Evolutionary conservation across 2,329 filamentous ascomycete species (phyloP), one percentile per base, ranked within the genome.

Genomic region (Plenodomus lindquistii): DNA sequence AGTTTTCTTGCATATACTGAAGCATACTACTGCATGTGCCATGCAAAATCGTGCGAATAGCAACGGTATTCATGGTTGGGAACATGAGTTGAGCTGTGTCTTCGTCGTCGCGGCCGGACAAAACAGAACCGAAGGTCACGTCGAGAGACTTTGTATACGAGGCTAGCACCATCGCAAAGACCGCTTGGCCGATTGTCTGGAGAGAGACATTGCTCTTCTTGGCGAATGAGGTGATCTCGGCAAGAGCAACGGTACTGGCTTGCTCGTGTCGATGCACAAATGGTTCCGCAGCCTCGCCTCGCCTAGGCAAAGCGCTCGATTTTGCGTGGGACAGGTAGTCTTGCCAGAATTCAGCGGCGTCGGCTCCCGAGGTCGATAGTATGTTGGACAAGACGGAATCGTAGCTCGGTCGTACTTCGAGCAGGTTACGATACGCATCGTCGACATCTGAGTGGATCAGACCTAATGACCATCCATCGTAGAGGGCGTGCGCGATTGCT

Each of bases 31-130:
- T 55, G 0, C 81, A 73, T 0, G 79, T 84, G 1, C 89, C 89
- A 59, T 94, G 88, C 2, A 96, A 68, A 2, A 92, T 79, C 1
- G 81, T 81, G 10, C 91, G 81, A 7, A 96, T 78, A 0, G 87
- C 83, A 0, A 96, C 85, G 0, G 92, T 96, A 64, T 96, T 97
- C 89, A 97, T 96, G 0, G 88, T 90, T 0, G 92, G 93, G 62
- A 96, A 97, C 65, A 92, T 79, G 11, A 93, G 72, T 20, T 82
- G 71, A 37, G 88, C 82, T 0, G 84, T 81, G 15, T 82, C 80
- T 38, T 88, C 85, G 9, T 84, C 85, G 47, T 94, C 89, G n/a
- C 93, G 82, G 15, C 93, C 92, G 0, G 91, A 91, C 11, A 96
- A 77, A 1, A 97, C 87, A 0, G 89, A 83, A 1, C 93, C 93